Base-by-base conservation (phyloP, 495 filamentous ascomycete species). In the Collariella sp. region DNA sequence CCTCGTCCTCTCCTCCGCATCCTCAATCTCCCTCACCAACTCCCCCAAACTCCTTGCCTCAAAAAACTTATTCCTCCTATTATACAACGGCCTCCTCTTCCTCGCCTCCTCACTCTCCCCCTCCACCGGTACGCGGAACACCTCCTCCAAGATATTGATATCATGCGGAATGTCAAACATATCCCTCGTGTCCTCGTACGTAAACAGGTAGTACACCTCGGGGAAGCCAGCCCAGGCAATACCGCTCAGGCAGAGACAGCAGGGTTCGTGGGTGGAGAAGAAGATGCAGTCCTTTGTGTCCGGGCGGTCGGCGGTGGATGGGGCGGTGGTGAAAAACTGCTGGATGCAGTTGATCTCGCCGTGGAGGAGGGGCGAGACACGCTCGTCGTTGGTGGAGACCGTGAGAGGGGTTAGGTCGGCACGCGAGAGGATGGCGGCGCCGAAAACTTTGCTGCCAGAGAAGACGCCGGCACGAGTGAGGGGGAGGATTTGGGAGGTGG, bases 301-400 rank as follows among this genome's bases (percentile, higher is more conserved):
- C 1, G 62, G 67, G n/a, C 61, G 54, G 31, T 55, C 47, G 13
- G 58, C 36, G 0, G 65, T 9, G 26, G 26, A n/a, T n/a, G 58
- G 0, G 62, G 59, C 0, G 64, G n/a, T n/a, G n/a, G n/a, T 34
- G 46, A 71, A 72, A 56, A 70, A 73, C 33, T 71, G 57, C 57
- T 70, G 69, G 62, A 73, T 72, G 61, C 70, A 73, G 62, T 73
- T 73, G 62, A 73, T 70, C 54, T 73, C 70, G 55, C 69, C 68
- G 56, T 73, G 70, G 4, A 71, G 56, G 4, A 73, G 61, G 0
- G 70, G 69, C 7, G 70, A 72, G 1, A 40, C 59, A 35, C 56
- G 58, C 53, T 73, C 69, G 57, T 70, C 67, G 62, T 73, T 73
- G 50, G 69, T 73, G 11, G 70, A 53, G 0, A 68, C 65, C 0